Conservation (phyloP, 129 eudicot genomes). For the Chrysanthemum lavandulifolium region DNA sequence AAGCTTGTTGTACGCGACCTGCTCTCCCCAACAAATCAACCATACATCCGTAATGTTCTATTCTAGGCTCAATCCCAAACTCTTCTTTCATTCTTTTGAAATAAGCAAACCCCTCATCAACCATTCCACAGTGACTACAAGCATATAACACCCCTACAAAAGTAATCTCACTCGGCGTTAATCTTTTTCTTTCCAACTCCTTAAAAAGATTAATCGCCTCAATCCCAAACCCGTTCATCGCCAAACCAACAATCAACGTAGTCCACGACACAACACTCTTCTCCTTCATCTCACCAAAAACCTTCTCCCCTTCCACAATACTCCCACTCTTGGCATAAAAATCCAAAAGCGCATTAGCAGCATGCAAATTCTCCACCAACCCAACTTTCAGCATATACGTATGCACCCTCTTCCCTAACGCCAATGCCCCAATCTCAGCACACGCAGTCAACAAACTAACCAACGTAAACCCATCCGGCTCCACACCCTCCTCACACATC, state of each 20-base stretch:
- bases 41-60: slow-evolving; percentile 91
- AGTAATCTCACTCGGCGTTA: slow-evolving; percentile 72
- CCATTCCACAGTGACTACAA: slow-evolving; percentile 94
- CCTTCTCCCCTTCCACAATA: slow-evolving; percentile 55
- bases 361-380: slow-evolving; percentile 63
- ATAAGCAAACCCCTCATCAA: slow-evolving; percentile 70
- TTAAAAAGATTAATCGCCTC: slow-evolving; percentile 65
- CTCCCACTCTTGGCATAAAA: slow-evolving; percentile 78
- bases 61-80: slow-evolving; percentile 56
- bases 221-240: slow-evolving; percentile 71
- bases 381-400: slow-evolving; percentile 76
- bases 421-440: slow-evolving; percentile 80
- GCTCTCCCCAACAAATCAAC: slow-evolving; percentile 87
- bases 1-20: slow-evolving; percentile 65
- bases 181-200: slow-evolving; percentile 40
- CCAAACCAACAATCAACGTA: slow-evolving; percentile 75
- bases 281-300: slow-evolving; percentile 62
- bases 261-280: slow-evolving; percentile 84
- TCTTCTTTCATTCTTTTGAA: slow-evolving; percentile 63
- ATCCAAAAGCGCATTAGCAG: slow-evolving; percentile 79
- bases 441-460: slow-evolving; percentile 86
- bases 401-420: slow-evolving; percentile 77
- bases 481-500: slow-evolving; percentile 56
- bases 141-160: slow-evolving; percentile 94
- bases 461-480: slow-evolving; percentile 87